Percentiles rank a stretch among this genome's conserved stretches.
phyloP scores from a whole-genome alignment of 2,329 filamentous ascomycete genomes.

The Calonectria honghensis region DNA sequence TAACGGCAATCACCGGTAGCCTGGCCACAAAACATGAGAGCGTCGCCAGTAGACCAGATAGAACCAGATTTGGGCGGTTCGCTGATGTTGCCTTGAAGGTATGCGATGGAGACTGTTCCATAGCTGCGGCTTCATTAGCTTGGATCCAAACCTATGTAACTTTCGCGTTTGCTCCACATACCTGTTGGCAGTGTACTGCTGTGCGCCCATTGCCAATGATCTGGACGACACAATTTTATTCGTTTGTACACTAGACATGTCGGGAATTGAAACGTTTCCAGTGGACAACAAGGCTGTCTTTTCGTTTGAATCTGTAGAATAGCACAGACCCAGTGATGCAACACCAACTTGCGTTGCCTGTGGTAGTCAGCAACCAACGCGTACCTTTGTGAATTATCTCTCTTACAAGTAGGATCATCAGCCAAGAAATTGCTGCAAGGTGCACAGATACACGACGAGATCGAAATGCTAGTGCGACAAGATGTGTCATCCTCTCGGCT shows the following conservation, averaged over 20 bases:
- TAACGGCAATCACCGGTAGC: conserved; percentile 55
- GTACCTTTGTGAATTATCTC: too few relatives aligned
- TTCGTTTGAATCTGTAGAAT: conserved; percentile 63
- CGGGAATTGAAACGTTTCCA: conserved; percentile 61
- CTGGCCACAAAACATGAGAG: conserved; percentile 58
- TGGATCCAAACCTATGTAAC: accelerated
- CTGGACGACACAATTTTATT: conserved; percentile 53
- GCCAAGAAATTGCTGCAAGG: conserved; percentile 44
- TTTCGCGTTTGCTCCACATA: conserved; percentile 27
- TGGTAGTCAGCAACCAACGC: not conserved
- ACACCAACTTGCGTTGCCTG: conserved; percentile 65
- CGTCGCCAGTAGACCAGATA: conserved; percentile 56
- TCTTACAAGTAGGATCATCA: conserved; percentile 44
- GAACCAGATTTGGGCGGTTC: conserved; percentile 55
- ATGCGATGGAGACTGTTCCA: conserved; percentile 61
- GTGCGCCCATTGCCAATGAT: conserved; percentile 54
- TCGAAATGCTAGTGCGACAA: conserved; percentile 44
- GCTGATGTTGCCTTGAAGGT: conserved; percentile 44
- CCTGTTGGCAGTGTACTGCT: conserved; percentile 66
- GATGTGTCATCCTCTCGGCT: conserved; percentile 48
- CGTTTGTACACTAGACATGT: conserved; percentile 61
- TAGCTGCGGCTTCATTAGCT: conserved; percentile 55
- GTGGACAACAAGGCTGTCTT: conserved; percentile 56
- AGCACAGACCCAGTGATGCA: conserved; percentile 65
- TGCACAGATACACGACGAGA: conserved; percentile 45